These are phyloP conservation scores for Candolleomyces efflorescens DNA, from an alignment of 768 basidiomycete species.

Conservation along the genomic window DNA sequence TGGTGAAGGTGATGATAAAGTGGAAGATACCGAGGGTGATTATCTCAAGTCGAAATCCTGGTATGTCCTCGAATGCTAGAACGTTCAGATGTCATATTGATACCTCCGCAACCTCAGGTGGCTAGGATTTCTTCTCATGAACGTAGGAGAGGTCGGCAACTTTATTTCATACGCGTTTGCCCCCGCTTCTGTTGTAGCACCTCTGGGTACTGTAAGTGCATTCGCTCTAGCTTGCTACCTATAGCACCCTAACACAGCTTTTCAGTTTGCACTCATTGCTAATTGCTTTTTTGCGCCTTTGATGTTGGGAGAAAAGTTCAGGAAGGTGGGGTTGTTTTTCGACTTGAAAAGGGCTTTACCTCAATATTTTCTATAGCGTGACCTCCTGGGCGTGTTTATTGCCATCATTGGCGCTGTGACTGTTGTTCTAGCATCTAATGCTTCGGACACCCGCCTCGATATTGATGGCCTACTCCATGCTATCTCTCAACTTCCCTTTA, in stretches of 20 bases:
- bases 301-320: conserved; percentile 79
- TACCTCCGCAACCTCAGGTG: conserved; percentile 52
- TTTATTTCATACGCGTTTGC: conserved; percentile 89
- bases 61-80: conserved; percentile 32
- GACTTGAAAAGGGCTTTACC: conserved; percentile 12
- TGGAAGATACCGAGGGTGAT: conserved; percentile 56
- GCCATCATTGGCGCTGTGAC: conserved; percentile 88
- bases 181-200: conserved; percentile 90
- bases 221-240: conserved; percentile 4
- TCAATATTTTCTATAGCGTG: conserved; percentile 48
- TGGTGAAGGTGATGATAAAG: conserved; percentile 15
- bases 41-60: conserved; percentile 86
- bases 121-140: conserved; percentile 85
- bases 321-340: conserved; percentile 43
- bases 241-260: conserved; percentile 9
- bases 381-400: conserved; percentile 72
- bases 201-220: conserved; percentile 81
- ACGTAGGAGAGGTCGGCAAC: conserved; percentile 86
- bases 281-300: conserved; percentile 93
- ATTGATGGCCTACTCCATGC: conserved; percentile 65
- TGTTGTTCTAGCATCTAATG: conserved; percentile 80
- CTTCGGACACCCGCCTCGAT: conserved; percentile 66
- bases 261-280: conserved; percentile 87
- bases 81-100: not conserved
- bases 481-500: conserved; percentile 66